Evolutionary conservation across 2,329 filamentous ascomycete genomes (phyloP).

Genomic region (Trichoderma arundinaceum): DNA sequence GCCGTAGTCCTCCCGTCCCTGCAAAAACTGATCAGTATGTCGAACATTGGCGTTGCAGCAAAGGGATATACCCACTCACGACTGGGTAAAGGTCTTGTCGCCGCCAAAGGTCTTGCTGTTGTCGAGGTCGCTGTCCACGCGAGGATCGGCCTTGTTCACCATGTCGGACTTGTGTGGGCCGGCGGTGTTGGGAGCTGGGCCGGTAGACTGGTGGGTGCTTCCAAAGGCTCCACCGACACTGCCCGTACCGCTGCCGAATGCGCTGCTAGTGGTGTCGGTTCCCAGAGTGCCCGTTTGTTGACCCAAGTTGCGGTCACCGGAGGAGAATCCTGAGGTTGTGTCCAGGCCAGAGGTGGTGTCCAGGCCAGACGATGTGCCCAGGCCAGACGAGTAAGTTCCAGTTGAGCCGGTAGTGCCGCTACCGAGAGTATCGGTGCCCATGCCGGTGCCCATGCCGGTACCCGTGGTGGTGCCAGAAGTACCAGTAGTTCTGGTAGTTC

Average conservation of each 20-base stretch:
- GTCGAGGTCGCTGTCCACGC: slow-evolving; percentile 62
- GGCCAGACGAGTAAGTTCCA: slow-evolving; percentile 31
- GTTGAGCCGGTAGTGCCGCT: slow-evolving; percentile 31
- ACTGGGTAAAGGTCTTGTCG: slow-evolving; percentile 53
- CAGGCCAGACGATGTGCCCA: background rate
- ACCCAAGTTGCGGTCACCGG: slow-evolving; percentile 3
- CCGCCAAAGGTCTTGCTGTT: slow-evolving; percentile 60
- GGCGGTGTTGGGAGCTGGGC: slow-evolving; percentile 45
- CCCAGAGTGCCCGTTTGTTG: slow-evolving; percentile 36
- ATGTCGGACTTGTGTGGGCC: slow-evolving; percentile 57
- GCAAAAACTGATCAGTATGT: background rate
- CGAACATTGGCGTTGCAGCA: background rate
- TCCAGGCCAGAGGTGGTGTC: background rate
- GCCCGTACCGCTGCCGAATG: slow-evolving; percentile 34
- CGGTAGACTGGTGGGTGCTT: slow-evolving; percentile 34
- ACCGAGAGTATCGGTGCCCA: slow-evolving; percentile 37
- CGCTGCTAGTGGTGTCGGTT: slow-evolving; percentile 22
- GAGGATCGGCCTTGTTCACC: slow-evolving; percentile 61
- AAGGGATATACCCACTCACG: slow-evolving; percentile 41
- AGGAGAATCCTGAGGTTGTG: background rate
- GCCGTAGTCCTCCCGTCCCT: slow-evolving; percentile 16
- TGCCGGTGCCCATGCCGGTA: slow-evolving; percentile 1
- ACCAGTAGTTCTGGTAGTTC: slow-evolving; percentile 31
- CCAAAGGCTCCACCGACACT: slow-evolving; percentile 34
- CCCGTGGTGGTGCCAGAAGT: slow-evolving; percentile 45